Conservation (phyloP, 345 rosid species). For the Brassica rapa region DNA sequence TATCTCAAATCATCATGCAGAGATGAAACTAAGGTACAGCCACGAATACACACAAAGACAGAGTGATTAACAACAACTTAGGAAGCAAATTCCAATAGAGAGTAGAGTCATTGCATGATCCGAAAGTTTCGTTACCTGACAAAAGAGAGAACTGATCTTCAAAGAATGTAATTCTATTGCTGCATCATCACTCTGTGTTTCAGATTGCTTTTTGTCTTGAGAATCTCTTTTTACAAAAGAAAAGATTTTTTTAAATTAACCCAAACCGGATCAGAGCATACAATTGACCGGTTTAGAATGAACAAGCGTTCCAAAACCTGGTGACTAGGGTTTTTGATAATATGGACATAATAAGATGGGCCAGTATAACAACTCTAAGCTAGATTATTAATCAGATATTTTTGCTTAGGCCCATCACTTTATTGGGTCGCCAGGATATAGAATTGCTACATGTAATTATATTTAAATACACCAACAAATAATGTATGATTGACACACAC, state of each 20-base stretch:
- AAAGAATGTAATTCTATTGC: slow-evolving; percentile 13
- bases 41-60: neutral
- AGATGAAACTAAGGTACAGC: neutral
- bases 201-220: slow-evolving; percentile 10
- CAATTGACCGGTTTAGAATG: slow-evolving; percentile 7
- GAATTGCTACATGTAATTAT: neutral
- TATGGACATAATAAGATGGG: neutral
- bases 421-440: neutral
- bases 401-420: neutral
- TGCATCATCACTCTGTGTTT: neutral
- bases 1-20: neutral
- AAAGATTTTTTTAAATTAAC: neutral
- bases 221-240: slow-evolving; percentile 3
- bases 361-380: neutral
- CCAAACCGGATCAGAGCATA: neutral
- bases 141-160: slow-evolving; percentile 25
- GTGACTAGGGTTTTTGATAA: neutral
- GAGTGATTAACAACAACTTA: neutral
- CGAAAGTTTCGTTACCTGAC: slow-evolving; percentile 18
- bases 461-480: too few species aligned
- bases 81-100: neutral
- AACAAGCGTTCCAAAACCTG: neutral
- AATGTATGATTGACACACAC: neutral
- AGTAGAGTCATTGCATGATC: slow-evolving; percentile 18
- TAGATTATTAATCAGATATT: neutral